Evolutionary conservation across 768 basidiomycete species (phyloP), one percentile per base, ranked within the genome.

Genomic region (Paxillus ammoniavirescens): DNA sequence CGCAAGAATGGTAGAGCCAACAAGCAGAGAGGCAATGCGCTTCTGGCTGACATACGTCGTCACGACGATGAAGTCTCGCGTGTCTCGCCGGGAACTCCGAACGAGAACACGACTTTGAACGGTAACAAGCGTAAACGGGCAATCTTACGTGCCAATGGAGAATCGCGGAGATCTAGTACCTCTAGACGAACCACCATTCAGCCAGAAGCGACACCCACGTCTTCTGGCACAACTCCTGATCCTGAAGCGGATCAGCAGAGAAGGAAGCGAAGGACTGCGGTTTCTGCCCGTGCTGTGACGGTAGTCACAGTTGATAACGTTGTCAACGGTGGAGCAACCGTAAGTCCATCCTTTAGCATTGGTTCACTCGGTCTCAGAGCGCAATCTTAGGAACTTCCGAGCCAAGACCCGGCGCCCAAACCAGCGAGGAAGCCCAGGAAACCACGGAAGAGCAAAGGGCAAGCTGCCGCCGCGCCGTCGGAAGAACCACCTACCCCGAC

Each of bases 1-100:
- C 81, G 79, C 61, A 77, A 86, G 48, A 72, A 70, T 13, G 80
- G 80, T 18, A 73, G 82, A 61, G 67, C 69, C n/a, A 83, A 81
- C 48, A 91, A 87, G 73, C 85, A 86, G 73, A 91, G 89, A 72
- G 88, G 90, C 45, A 89, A 90, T 60, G 90, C 84, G 2, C 70
- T 95, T 48, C 74, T 95, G 48, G 77, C 87, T 15, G 92, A 94
- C 69, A 93, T 95, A 55, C 77, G 83, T 45, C 79, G 84, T 69
- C 88, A 89, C 60, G 89, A 91, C 66, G 86, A 76, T 47, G 69
- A 72, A 46, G 61, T 70, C 33, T 70, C 67, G 36, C 68, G 68
- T 48, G 59, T 49, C 41, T 62, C 58, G 26, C 60, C 64, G 2
- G 56, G 47, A 50, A 52, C 56, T 40, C 54, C 65, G 48, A 65